phyloP scores from a whole-genome alignment of 2,329 filamentous ascomycete species.

The Trichoderma simmonsii region DNA sequence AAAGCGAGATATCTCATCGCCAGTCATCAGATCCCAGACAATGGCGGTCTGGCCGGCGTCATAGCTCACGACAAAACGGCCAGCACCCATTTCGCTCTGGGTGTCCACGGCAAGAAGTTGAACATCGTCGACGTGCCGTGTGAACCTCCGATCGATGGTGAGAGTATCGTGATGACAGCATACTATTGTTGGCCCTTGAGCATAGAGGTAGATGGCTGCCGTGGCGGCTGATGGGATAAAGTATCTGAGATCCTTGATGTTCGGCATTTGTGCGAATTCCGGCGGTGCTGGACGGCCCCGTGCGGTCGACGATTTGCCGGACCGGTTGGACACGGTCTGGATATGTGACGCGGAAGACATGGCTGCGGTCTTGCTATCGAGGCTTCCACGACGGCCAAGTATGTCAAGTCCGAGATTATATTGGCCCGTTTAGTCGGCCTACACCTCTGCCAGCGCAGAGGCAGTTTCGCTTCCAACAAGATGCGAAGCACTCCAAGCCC shows the following conservation, averaged over 20 bases:
- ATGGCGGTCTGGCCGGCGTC: slow-evolving; percentile 89
- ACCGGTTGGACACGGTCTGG: slow-evolving; percentile 57
- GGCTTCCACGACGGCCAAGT: neutral
- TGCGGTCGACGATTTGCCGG: slow-evolving; percentile 52
- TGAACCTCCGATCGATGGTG: slow-evolving; percentile 82
- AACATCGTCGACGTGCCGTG: slow-evolving; percentile 78
- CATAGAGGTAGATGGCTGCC: slow-evolving; percentile 84
- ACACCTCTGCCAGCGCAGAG: neutral
- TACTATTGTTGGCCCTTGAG: slow-evolving; percentile 75
- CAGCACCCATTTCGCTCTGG: slow-evolving; percentile 79
- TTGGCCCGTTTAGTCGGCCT: slow-evolving; percentile 12
- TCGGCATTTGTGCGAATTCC: slow-evolving; percentile 52
- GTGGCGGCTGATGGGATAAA: slow-evolving; percentile 91
- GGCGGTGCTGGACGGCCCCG: slow-evolving; percentile 41
- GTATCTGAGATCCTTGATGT: slow-evolving; percentile 49
- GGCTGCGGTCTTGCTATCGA: slow-evolving; percentile 39
- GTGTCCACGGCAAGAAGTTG: slow-evolving; percentile 86
- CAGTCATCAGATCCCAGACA: slow-evolving; percentile 93
- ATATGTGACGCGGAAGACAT: slow-evolving; percentile 56
- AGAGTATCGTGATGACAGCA: slow-evolving; percentile 92
- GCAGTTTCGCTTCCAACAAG: slow-evolving; percentile 18
- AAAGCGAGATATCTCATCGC: slow-evolving; percentile 87
- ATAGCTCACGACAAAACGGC: slow-evolving; percentile 86
- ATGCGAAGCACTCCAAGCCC: slow-evolving; percentile 24
- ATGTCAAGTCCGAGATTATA: neutral